phyloP scores from a whole-genome alignment of 495 filamentous ascomycete genomes.

The Penicillium coprophilum region DNA sequence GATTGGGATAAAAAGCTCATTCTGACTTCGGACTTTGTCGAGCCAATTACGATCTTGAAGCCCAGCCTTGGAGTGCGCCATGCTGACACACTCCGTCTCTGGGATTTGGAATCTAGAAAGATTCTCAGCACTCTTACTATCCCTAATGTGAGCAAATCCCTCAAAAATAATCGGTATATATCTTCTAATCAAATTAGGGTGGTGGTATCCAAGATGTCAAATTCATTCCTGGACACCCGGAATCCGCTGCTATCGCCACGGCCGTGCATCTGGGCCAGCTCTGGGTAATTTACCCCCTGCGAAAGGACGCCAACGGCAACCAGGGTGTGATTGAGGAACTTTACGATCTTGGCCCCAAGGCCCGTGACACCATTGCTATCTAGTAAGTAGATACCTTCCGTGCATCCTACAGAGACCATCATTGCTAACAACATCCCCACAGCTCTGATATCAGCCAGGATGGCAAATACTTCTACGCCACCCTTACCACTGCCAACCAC shows the following conservation, averaged over 20 bases:
- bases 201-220: conserved; percentile 65
- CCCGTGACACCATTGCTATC: conserved; percentile 57
- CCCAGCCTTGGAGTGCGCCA: conserved; percentile 51
- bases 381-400: conserved; percentile 36
- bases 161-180: not conserved
- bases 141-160: conserved; percentile 45
- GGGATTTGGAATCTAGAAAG: conserved; percentile 50
- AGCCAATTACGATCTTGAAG: conserved; percentile 59
- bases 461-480: conserved; percentile 59
- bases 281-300: conserved; percentile 65
- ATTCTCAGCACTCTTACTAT: conserved; percentile 64
- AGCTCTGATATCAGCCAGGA: conserved; percentile 59
- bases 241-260: conserved; percentile 59
- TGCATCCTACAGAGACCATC: not conserved
- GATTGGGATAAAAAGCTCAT: conserved; percentile 58
- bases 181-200: conserved; percentile 32
- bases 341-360: conserved; percentile 57
- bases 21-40: conserved; percentile 62
- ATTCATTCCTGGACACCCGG: conserved; percentile 61
- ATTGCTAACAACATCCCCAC: conserved; percentile 11
- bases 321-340: conserved; percentile 57
- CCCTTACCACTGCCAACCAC: conserved; percentile 62
- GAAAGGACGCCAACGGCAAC: conserved; percentile 50
- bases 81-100: conserved; percentile 60
- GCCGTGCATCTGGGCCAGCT: conserved; percentile 62